Evolutionary conservation across 2,329 filamentous ascomycete genomes (phyloP), one percentile per base, ranked within the genome.

Genomic region (Xylariaceae sp.): DNA sequence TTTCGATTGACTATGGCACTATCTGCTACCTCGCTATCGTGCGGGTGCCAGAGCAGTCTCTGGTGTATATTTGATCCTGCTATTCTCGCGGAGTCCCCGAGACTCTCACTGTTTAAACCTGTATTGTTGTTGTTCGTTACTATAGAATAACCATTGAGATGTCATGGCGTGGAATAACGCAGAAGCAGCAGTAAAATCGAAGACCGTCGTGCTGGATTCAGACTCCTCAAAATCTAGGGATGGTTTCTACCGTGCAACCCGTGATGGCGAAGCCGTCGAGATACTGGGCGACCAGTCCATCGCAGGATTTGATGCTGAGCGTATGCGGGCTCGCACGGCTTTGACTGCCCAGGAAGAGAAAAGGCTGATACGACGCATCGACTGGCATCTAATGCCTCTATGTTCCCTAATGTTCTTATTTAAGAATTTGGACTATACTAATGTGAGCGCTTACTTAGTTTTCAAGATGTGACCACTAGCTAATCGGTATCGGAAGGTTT

Each of bases 341-440:
- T 56, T 76, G 9, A 75, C 67, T 3, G 67, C 68, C 0, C 72
- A 71, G 4, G 76, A 79, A 53, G 76, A 79, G 55, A 77, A 72
- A 57, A 76, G 68, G 50, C 59, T 79, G 9, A 64, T 79, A 37
- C 67, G 73, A 11, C 67, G 71, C 9, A 71, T 77, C 18, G 75
- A 78, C 55, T 73, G 68, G 72, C 72, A 70, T 33, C 62, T 77
- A 1, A 74, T 77, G 70, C 69, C 72, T 0, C 57, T 76, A 23
- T 74, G 72, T 41, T 73, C 72, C 0, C 49, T 75, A 6, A 70
- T 75, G 8, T 76, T 75, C 44, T 62, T 75, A 49, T 70, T 75
- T 45, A 76, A 76, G 50, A 73, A 72, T 11, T 56, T 75, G 3
- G 73, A 75, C 41, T 59, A 65, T 6, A 66, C 71, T 47, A 76